Evolutionary conservation across 805 yeast genomes (phyloP).

Genomic region (Suhomyces pyralidae): DNA sequence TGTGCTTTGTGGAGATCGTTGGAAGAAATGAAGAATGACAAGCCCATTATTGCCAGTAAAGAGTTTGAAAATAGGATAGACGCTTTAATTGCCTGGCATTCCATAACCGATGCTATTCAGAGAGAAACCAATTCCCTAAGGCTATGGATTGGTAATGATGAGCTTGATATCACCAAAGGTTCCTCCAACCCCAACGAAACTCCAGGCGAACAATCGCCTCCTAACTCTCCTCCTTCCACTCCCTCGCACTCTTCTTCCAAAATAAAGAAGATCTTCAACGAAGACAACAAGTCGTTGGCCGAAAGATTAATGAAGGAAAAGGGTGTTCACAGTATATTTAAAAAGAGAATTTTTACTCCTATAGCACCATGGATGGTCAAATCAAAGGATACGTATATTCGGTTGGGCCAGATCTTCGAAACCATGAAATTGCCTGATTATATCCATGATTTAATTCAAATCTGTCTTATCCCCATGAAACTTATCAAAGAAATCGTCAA

Average conservation of each 20-base stretch:
- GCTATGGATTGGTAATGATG: constrained; percentile 83
- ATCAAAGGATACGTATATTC: constrained; percentile 68
- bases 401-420: constrained; percentile 59
- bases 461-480: constrained; percentile 74
- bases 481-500: constrained; percentile 75
- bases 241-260: constrained; percentile 8
- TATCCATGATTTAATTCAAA: constrained; percentile 57
- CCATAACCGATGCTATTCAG: constrained; percentile 66
- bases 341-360: constrained; percentile 62
- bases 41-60: constrained; percentile 63
- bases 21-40: constrained; percentile 74
- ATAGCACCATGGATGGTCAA: constrained; percentile 80
- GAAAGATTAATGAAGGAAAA: constrained; percentile 80
- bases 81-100: constrained; percentile 81
- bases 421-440: constrained; percentile 72
- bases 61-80: constrained; percentile 66
- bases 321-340: constrained; percentile 69
- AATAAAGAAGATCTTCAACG: constrained; percentile 45
- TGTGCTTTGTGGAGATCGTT: constrained; percentile 77
- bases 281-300: constrained; percentile 66
- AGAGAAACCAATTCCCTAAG: constrained; percentile 59
- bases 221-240: constrained; percentile 10
- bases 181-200: constrained; percentile 15
- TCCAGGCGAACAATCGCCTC: constrained; percentile 12
- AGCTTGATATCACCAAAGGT: constrained; percentile 57